Percentiles rank a stretch among this genome's conserved stretches.
phyloP scores from a whole-genome alignment of 208 protist species.

The Naegleria fowleri region DNA sequence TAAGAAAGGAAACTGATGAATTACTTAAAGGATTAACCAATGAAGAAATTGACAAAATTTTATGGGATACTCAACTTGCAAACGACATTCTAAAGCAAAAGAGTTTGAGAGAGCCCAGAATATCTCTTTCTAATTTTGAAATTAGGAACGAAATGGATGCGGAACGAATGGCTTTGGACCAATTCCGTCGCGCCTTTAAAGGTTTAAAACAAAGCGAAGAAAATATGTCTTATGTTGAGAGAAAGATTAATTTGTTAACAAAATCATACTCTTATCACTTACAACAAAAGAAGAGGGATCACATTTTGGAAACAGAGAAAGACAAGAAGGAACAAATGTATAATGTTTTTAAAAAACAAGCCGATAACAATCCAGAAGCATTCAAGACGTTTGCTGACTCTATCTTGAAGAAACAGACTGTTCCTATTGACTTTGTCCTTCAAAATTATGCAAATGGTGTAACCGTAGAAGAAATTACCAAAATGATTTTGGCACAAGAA shows the following conservation, averaged over 20 bases:
- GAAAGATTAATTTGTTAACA: not conserved
- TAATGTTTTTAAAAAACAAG: constrained; percentile 9
- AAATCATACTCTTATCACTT: not conserved
- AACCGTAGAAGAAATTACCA: not conserved
- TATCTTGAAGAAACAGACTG: not conserved
- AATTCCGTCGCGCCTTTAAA: not conserved
- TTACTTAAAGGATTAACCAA: not conserved
- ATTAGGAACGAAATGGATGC: not conserved
- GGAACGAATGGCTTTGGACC: not conserved
- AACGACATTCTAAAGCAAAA: not conserved
- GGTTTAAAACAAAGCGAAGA: not conserved
- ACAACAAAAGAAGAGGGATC: not conserved
- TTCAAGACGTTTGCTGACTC: not conserved
- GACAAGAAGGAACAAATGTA: not conserved
- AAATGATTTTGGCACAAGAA: not conserved
- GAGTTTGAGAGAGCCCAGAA: not conserved
- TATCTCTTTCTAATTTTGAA: not conserved
- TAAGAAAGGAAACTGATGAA: not conserved
- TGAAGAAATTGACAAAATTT: constrained; percentile 3
- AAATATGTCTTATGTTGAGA: not conserved
- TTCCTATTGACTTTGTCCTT: not conserved
- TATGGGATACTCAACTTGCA: not conserved
- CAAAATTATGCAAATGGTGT: not conserved
- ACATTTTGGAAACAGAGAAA: not conserved
- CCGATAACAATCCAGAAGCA: not conserved